Conservation (phyloP, 768 basidiomycete species). For the Pleurotus cornucopiae region DNA sequence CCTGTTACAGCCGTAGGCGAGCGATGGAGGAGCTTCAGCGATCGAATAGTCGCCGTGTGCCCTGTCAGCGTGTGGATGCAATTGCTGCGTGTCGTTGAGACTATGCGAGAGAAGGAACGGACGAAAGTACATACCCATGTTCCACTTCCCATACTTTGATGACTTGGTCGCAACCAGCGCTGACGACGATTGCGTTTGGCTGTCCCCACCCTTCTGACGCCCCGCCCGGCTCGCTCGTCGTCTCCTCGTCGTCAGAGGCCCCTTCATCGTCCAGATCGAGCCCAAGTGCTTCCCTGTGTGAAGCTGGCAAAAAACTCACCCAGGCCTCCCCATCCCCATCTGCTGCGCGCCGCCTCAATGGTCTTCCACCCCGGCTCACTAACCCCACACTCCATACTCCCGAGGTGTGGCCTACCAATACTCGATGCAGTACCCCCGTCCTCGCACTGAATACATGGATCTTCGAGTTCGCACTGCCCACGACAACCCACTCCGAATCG, state of each 20-base stretch:
- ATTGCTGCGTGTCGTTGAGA: slow-evolving; percentile 28
- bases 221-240: slow-evolving; percentile 51
- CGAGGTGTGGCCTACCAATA: slow-evolving; percentile 76
- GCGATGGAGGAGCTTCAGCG: slow-evolving; percentile 81
- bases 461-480: slow-evolving; percentile 81
- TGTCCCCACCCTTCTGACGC: slow-evolving; percentile 90
- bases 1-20: slow-evolving; percentile 89
- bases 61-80: slow-evolving; percentile 80
- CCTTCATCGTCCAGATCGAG: slow-evolving; percentile 19
- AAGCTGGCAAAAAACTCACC: slow-evolving; percentile 24
- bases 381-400: slow-evolving; percentile 95
- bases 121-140: slow-evolving; percentile 57
- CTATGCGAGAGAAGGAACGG: not conserved
- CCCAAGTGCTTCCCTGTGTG: slow-evolving; percentile 49
- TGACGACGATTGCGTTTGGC: slow-evolving; percentile 76
- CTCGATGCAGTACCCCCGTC: slow-evolving; percentile 72
- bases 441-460: slow-evolving; percentile 82
- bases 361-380: slow-evolving; percentile 58
- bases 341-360: slow-evolving; percentile 17
- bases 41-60: slow-evolving; percentile 88
- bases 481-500: slow-evolving; percentile 79
- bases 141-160: slow-evolving; percentile 91
- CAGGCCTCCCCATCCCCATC: not conserved
- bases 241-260: slow-evolving; percentile 17
- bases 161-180: slow-evolving; percentile 89